Conservation (phyloP, 345 rosid genomes). For the Eucalyptus leucophloia region DNA sequence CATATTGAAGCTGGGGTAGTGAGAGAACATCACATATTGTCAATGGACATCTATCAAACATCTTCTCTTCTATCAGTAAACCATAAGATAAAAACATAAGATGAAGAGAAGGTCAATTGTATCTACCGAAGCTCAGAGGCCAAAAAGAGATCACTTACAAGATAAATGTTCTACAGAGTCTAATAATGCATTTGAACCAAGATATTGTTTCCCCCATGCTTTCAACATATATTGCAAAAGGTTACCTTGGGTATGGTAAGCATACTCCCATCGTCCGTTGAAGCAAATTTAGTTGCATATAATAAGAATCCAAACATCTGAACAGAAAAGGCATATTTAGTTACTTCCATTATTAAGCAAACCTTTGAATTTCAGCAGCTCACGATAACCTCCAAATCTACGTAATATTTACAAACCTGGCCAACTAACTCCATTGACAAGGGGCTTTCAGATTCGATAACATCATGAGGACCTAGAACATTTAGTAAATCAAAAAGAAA, state of each 20-base stretch:
- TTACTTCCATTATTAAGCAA: background rate
- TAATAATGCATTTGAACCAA: background rate
- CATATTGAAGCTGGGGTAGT: background rate
- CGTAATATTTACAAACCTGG: constrained; percentile 28
- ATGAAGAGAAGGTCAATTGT: background rate
- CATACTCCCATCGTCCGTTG: constrained; percentile 27
- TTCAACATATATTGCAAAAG: background rate
- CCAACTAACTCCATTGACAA: constrained; percentile 73
- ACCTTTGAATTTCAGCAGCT: background rate
- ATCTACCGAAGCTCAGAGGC: background rate
- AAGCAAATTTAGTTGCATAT: constrained; percentile 44
- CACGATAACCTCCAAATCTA: background rate
- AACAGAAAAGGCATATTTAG: background rate
- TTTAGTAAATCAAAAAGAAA: constrained; percentile 40
- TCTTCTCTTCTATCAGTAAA: background rate
- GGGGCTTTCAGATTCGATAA: constrained; percentile 40
- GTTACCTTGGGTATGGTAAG: constrained; percentile 62
- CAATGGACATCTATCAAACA: background rate
- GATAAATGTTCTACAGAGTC: background rate
- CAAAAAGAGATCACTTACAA: background rate
- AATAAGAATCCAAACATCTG: constrained; percentile 86
- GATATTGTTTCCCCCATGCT: background rate
- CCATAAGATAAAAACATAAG: background rate
- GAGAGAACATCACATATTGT: background rate
- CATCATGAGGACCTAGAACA: constrained; percentile 22